Percentiles rank a stretch among this genome's conserved stretches.
Evolutionary conservation across 169 alveolate species (phyloP).

Genomic region (Eimeria maxima): DNA sequence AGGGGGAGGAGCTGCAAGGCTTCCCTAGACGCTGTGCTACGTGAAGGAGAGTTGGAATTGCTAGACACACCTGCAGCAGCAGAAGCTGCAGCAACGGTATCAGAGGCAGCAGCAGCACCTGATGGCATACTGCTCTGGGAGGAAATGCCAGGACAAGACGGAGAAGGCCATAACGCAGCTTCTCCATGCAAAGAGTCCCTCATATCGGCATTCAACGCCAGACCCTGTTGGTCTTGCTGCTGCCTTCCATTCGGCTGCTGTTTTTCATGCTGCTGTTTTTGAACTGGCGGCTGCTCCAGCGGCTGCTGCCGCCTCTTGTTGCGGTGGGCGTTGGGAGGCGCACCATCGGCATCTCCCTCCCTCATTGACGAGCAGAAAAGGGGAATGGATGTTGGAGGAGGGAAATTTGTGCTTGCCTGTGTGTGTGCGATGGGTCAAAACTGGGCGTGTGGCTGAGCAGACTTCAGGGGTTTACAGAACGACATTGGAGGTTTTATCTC

Average conservation of each 20-base stretch:
- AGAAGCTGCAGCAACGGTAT: conserved; percentile 3
- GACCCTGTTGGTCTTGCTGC: conserved; percentile 15
- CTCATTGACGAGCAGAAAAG: conserved; percentile 4
- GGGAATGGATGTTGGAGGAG: neutral
- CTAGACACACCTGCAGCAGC: neutral
- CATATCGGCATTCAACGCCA: neutral
- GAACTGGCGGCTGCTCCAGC: neutral
- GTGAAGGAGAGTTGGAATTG: neutral
- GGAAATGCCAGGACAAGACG: neutral
- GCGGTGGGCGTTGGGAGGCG: neutral
- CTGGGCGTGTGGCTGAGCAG: neutral
- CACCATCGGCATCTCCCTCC: conserved; percentile 30
- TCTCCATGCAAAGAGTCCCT: neutral
- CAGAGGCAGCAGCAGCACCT: neutral
- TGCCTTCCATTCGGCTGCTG: neutral
- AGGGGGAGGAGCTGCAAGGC: neutral
- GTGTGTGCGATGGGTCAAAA: neutral
- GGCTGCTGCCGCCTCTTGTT: neutral
- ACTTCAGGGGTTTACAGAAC: neutral
- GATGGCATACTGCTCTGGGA: neutral
- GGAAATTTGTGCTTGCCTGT: neutral
- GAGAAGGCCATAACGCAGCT: neutral
- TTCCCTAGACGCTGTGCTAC: neutral
- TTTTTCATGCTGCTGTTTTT: conserved; percentile 22
- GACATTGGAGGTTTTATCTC: neutral